These are phyloP conservation scores for Allium fistulosum DNA, from an alignment of 106 monocot species.

Conservation along the genomic window DNA sequence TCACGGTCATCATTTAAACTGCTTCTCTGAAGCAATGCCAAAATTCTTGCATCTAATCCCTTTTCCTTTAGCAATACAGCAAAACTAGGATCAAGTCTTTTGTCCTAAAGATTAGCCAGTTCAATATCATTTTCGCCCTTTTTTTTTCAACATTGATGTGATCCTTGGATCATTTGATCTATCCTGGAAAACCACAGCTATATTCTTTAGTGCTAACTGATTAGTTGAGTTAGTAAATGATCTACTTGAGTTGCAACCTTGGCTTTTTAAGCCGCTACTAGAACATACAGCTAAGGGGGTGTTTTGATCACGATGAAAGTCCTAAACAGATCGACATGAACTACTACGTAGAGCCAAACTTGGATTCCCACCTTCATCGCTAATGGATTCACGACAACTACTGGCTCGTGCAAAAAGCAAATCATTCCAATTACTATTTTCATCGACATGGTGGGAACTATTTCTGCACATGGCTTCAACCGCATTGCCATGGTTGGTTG, in stretches of 20 bases:
- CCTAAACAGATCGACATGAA: slow-evolving; percentile 74
- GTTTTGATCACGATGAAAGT: slow-evolving; percentile 43
- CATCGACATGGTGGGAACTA: slow-evolving; percentile 47
- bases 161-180: slow-evolving; percentile 86
- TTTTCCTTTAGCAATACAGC: slow-evolving; percentile 89
- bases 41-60: slow-evolving; percentile 85
- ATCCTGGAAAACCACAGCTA: slow-evolving; percentile 68
- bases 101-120: slow-evolving; percentile 74
- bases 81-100: slow-evolving; percentile 97
- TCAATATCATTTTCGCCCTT: slow-evolving; percentile 64
- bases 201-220: slow-evolving; percentile 53
- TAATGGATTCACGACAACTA: slow-evolving; percentile 77
- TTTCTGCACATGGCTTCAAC: slow-evolving; percentile 55
- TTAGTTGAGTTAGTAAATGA: slow-evolving; percentile 43
- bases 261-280: slow-evolving; percentile 71
- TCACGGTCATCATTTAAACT: slow-evolving; percentile 98
- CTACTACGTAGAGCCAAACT: slow-evolving; percentile 81
- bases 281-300: slow-evolving; percentile 44
- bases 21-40: slow-evolving; percentile 83
- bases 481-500: slow-evolving; percentile 60
- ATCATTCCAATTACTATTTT: slow-evolving; percentile 51
- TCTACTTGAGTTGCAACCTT: slow-evolving; percentile 66
- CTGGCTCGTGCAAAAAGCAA: slow-evolving; percentile 48
- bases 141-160: slow-evolving; percentile 67
- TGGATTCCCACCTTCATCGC: slow-evolving; percentile 56